These are phyloP conservation scores for Thraustotheca clavata DNA, from an alignment of 352 stramenopile species.

Conservation along the genomic window DNA sequence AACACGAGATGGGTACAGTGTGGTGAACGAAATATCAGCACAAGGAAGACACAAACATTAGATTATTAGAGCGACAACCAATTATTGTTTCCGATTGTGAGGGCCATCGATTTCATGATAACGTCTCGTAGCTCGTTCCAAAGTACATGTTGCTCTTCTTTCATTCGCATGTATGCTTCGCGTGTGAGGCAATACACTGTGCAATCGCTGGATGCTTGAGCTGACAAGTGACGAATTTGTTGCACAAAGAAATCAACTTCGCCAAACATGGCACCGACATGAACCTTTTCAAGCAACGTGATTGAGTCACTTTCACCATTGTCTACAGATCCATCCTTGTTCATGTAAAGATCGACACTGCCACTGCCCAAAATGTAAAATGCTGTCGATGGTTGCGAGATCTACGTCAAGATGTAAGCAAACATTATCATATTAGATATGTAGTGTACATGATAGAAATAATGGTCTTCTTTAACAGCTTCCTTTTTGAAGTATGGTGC, in stretches of 20 bases:
- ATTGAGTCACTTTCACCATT: conserved; percentile 34
- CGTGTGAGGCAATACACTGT: conserved; percentile 67
- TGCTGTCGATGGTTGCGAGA: conserved; percentile 35
- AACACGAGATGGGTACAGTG: conserved; percentile 35
- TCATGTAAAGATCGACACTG: conserved; percentile 67
- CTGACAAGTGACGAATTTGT: conserved; percentile 59
- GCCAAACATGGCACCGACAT: conserved; percentile 74
- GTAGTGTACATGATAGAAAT: conserved; percentile 64
- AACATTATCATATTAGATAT: no score
- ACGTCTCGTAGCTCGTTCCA: conserved; percentile 74
- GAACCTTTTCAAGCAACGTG: conserved; percentile 54
- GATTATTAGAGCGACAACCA: conserved; percentile 8
- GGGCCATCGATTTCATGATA: conserved; percentile 75
- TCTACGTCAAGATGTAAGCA: conserved; percentile 3
- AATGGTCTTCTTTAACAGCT: conserved; percentile 40
- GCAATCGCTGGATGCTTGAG: conserved; percentile 36
- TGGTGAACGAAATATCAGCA: background rate
- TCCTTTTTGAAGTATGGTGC: conserved; percentile 57
- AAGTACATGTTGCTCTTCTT: conserved; percentile 38
- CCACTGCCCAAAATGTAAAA: conserved; percentile 76
- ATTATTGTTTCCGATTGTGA: conserved; percentile 27
- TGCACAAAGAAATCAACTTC: conserved; percentile 80
- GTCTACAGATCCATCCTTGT: conserved; percentile 47
- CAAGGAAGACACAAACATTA: background rate
- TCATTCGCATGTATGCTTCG: conserved; percentile 54